phyloP scores from a whole-genome alignment of 2,329 filamentous ascomycete species.

The Phialemonium atrogriseum region DNA sequence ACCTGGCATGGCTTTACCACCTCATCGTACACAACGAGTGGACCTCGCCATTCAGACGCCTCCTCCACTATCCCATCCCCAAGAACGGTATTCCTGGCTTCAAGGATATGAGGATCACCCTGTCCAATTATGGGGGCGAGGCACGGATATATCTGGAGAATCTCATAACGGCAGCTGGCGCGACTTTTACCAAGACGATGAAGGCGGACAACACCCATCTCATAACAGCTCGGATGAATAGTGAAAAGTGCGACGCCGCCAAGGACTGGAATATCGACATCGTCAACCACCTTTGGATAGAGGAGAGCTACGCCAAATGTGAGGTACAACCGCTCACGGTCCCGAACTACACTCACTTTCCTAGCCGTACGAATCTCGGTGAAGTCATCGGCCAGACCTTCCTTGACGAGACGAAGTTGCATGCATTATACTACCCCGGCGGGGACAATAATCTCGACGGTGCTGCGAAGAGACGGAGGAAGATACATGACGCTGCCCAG shows the following conservation, averaged over 20 bases:
- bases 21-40: constrained; percentile 83
- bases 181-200: constrained; percentile 89
- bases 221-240: constrained; percentile 79
- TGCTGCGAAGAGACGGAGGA: constrained; percentile 38
- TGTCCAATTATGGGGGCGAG: constrained; percentile 96
- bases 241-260: constrained; percentile 90
- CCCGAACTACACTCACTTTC: constrained; percentile 77
- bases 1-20: constrained; percentile 88
- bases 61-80: constrained; percentile 86
- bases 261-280: constrained; percentile 87
- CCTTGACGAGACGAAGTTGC: constrained; percentile 56
- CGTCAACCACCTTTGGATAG: constrained; percentile 93
- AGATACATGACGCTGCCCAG: constrained; percentile 39
- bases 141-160: constrained; percentile 91
- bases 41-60: constrained; percentile 73
- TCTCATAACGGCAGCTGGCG: constrained; percentile 74
- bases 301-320: constrained; percentile 93
- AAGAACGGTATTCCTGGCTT: constrained; percentile 73
- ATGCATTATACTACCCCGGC: constrained; percentile 63
- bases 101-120: constrained; percentile 65
- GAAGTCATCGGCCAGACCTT: constrained; percentile 88
- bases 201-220: constrained; percentile 93
- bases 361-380: constrained; percentile 79
- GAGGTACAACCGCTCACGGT: constrained; percentile 64
- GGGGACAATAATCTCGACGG: constrained; percentile 35